Conservation (phyloP, 2,329 filamentous ascomycete species). For the Penicillium sclerotigenum region DNA sequence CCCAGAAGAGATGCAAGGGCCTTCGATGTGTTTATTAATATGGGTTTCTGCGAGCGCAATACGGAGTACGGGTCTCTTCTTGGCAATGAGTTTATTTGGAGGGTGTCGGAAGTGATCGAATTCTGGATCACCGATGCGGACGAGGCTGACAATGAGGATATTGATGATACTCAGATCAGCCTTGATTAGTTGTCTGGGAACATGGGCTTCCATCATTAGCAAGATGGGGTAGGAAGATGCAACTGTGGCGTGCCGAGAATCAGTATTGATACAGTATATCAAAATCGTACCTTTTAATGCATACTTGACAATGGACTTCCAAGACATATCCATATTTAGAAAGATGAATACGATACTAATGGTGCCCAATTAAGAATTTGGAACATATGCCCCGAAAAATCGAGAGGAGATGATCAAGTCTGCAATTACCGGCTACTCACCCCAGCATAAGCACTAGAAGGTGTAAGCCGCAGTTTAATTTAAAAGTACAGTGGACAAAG, state of each 20-base stretch:
- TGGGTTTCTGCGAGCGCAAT: neutral
- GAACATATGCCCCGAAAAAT: neutral
- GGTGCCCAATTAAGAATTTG: neutral
- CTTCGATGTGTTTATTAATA: neutral
- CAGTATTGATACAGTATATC: neutral
- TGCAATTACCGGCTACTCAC: constrained; percentile 29
- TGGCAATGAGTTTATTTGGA: neutral
- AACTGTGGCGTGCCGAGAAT: neutral
- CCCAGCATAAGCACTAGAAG: constrained; percentile 13
- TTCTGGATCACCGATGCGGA: neutral
- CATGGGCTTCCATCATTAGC: neutral
- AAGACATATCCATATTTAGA: neutral
- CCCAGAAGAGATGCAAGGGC: neutral
- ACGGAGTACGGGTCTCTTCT: neutral
- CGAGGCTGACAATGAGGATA: neutral
- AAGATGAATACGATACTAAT: neutral
- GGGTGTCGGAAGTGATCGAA: neutral
- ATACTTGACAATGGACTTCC: neutral
- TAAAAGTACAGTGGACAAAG: constrained; percentile 35
- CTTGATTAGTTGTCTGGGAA: neutral
- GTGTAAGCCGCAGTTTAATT: constrained; percentile 24
- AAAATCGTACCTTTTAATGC: neutral
- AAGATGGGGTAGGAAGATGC: neutral
- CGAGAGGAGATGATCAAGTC: constrained; percentile 35
- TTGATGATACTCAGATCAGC: neutral